Base-by-base conservation (phyloP, 2,329 filamentous ascomycete species). In the Clarireedia hainanense region DNA sequence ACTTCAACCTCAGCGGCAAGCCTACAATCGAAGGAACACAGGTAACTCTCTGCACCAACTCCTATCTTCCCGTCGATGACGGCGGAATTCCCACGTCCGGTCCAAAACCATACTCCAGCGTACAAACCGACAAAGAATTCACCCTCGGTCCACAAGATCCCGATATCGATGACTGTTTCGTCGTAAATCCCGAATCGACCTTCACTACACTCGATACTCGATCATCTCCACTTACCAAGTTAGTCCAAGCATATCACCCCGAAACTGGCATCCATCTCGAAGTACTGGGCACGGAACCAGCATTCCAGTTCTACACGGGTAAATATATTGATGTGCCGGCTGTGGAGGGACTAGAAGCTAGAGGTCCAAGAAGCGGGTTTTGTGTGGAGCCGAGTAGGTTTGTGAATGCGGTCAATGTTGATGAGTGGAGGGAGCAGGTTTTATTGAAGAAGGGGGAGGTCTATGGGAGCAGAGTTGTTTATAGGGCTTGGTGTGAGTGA, bases 261-360 rank as follows among this genome's bases (percentile, higher is more conserved):
- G 76, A 76, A 50, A 86, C 84, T 27, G 82, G 83, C 60, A 78
- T 96, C 62, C 86, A 95, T 69, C 82, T 97, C 50, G 89, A 96
- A 71, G 86, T 96, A 5, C 76, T 84, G 66, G 94, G 89, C 75
- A 97, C 92, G 0, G 92, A 97, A 76, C 94, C 94, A 0, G 89
- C 90, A 0, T 97, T 96, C 77, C 92, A 97, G 72, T 95, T 96
- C 74, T 97, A 97, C 74, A 95, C 91, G 0, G 94, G 92, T 61
- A 86, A 88, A 68, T 86, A 84, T 67, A 91, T 95, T 62, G 75
- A 94, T 64, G 86, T 95, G 12, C 86, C 88, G 0, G 85, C 75
- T 30, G 76, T 83, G 3, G 78, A 76, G 77, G 77, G 75, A 2
- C 71, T 80, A 27, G 81, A 86, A 0, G 84, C 85, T 1, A 80